Evolutionary conservation across 768 basidiomycete species (phyloP).

Genomic region (Serendipita sp.): DNA sequence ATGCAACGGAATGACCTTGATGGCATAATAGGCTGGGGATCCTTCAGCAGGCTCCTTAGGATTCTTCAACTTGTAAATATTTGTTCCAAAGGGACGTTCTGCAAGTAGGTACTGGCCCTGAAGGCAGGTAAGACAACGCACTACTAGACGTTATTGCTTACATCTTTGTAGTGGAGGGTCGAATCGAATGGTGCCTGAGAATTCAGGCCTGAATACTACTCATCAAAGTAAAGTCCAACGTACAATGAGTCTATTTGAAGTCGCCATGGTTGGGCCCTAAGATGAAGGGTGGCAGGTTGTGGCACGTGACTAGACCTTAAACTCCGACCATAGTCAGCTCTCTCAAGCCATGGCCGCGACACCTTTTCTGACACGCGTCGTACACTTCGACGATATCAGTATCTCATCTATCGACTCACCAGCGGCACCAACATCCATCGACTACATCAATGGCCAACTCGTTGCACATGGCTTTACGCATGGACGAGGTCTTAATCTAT

Average conservation of each 20-base stretch:
- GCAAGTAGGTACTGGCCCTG: not conserved
- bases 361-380: not conserved
- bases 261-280: too few relatives aligned
- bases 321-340: not conserved
- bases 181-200: too few relatives aligned
- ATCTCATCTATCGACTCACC: not conserved
- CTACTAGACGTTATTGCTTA: too few relatives aligned
- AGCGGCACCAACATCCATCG: conserved; percentile 6
- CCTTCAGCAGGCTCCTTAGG: not conserved
- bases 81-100: not conserved
- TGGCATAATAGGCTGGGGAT: not conserved
- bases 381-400: not conserved
- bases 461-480: conserved; percentile 64
- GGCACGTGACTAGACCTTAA: too few relatives aligned
- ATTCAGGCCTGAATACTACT: too few relatives aligned
- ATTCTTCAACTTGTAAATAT: not conserved
- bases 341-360: conserved; percentile 3
- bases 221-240: too few relatives aligned
- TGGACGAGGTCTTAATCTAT: conserved; percentile 49
- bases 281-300: too few relatives aligned
- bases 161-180: too few relatives aligned
- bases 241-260: too few relatives aligned
- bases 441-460: conserved; percentile 65
- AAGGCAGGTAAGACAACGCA: not conserved
- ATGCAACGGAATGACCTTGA: not conserved